Base-by-base conservation (phyloP, 2,329 filamentous ascomycete species). In the Alternaria sp. region DNA sequence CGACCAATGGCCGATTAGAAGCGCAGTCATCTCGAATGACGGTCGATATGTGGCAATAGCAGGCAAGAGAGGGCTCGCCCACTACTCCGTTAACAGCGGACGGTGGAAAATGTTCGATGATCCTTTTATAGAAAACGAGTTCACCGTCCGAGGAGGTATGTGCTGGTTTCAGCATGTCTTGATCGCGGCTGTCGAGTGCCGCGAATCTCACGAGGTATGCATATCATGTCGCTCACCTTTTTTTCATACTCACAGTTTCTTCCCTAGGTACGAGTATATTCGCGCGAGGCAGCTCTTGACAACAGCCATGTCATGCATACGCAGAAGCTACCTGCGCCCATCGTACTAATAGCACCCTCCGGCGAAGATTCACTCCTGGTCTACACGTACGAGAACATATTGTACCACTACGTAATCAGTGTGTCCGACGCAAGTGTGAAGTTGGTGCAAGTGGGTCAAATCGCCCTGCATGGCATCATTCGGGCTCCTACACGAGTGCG, bases 111-210 rank as follows among this genome's bases (percentile, higher is more conserved):
- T 91, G 0, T 99, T 99, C 77, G 87, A 91, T 52, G 93, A 94
- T 72, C 87, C 90, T 25, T 88, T 87, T 28, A 87, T 90, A 74
- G 96, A 98, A 79, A 93, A 94, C 72, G 93, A 94, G 66, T 99
- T 99, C 76, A 89, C 93, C 23, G 93, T 99, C 13, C 87, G 94
- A 66, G 96, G 96, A 52, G 96, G 96, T 7, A 97, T 99, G 94
- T 98, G 95, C 78, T 99, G 96, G 96, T 94, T 97, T 77, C 93
- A 97, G 69, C 95, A 99, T 80, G 92, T 98, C 30, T 85, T 99
- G 17, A 92, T 98, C 59, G 94, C 93, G 43, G 93, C 95, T 5
- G 90, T 97, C n/a, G 96, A 99, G 79, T 90, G 89, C 57, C 92
- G 91, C 69, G 88, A 90, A 68, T 89, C 89, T 21, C 93, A 93